A percentile compares a stretch with the other conserved stretches of the same genome.
Conservation (phyloP, 83 land plant genomes). For the Diphasiastrum complanatum region DNA sequence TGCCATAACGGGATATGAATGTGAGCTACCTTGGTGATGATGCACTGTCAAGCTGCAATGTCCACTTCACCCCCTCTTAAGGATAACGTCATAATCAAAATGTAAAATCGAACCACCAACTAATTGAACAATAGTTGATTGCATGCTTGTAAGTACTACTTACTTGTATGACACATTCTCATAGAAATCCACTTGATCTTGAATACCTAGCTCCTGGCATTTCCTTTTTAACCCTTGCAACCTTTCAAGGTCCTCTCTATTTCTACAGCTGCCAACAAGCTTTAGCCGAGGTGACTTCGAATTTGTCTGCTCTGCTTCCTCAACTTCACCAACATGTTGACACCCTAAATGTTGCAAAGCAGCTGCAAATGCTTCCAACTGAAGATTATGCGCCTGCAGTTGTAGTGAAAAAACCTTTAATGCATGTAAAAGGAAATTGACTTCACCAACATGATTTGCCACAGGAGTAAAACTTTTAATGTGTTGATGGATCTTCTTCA, state of each 20-base stretch:
- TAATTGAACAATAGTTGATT: too few relatives aligned
- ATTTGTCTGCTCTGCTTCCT: neutral
- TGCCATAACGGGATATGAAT: too few relatives aligned
- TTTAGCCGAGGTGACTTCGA: constrained; percentile 53
- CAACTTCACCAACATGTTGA: constrained; percentile 30
- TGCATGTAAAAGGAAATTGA: too few relatives aligned
- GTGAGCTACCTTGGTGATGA: too few relatives aligned
- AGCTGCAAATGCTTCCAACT: constrained; percentile 78
- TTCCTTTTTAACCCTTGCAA: constrained; percentile 42
- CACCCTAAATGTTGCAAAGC: constrained; percentile 52
- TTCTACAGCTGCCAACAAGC: constrained; percentile 89
- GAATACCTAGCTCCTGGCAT: constrained; percentile 50
- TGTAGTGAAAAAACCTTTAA: neutral
- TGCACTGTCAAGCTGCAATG: too few relatives aligned
- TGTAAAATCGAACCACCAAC: too few relatives aligned
- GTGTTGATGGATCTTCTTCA: neutral
- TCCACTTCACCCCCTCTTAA: too few relatives aligned
- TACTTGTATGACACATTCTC: constrained; percentile 81
- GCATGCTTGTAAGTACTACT: too few relatives aligned
- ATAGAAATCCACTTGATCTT: constrained; percentile 71
- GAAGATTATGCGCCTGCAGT: constrained; percentile 73
- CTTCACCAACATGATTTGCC: too few relatives aligned
- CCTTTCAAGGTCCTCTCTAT: constrained; percentile 63
- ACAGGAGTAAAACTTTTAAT: too few relatives aligned
- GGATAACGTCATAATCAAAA: too few relatives aligned